These are phyloP conservation scores for Hymenotorrendiella dingleyae DNA, from an alignment of 2,329 filamentous ascomycete genomes.

Conservation along the genomic window DNA sequence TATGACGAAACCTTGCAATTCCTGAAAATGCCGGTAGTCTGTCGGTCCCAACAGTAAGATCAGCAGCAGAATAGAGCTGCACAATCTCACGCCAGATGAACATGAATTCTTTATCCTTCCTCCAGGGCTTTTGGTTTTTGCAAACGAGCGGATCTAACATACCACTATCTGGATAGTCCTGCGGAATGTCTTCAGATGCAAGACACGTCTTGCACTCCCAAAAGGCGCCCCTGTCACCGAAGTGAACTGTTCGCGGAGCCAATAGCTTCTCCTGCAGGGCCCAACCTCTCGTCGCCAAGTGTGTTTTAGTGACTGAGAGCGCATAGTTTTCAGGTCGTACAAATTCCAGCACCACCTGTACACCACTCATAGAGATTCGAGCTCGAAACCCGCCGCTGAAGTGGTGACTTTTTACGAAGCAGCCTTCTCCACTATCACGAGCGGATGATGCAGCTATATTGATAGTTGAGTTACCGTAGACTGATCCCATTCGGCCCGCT, in stretches of 20 bases:
- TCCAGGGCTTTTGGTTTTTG: no score
- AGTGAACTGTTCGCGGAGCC: slow-evolving; percentile 9
- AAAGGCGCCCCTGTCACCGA: slow-evolving; percentile 1
- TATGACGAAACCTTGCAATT: slow-evolving; percentile 9
- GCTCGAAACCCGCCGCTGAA: neutral
- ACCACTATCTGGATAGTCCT: neutral
- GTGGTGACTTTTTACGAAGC: slow-evolving; percentile 1
- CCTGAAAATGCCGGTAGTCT: slow-evolving; percentile 16
- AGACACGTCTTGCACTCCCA: slow-evolving; percentile 5
- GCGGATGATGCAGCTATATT: slow-evolving; percentile 12
- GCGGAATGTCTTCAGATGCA: slow-evolving; percentile 2
- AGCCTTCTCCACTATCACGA: slow-evolving; percentile 5
- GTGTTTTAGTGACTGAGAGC: neutral
- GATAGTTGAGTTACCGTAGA: slow-evolving; percentile 10
- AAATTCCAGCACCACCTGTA: neutral
- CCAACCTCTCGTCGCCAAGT: slow-evolving; percentile 7
- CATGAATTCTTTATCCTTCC: neutral
- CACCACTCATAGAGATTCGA: neutral
- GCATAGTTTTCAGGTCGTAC: neutral
- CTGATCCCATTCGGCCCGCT: slow-evolving; percentile 7
- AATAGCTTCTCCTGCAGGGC: slow-evolving; percentile 12
- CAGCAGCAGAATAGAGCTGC: neutral
- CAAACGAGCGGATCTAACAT: neutral
- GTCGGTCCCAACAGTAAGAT: slow-evolving; percentile 10
- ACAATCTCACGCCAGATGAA: slow-evolving; percentile 5